phyloP scores from a whole-genome alignment of 2,329 filamentous ascomycete genomes.

The Xylaria sp. region DNA sequence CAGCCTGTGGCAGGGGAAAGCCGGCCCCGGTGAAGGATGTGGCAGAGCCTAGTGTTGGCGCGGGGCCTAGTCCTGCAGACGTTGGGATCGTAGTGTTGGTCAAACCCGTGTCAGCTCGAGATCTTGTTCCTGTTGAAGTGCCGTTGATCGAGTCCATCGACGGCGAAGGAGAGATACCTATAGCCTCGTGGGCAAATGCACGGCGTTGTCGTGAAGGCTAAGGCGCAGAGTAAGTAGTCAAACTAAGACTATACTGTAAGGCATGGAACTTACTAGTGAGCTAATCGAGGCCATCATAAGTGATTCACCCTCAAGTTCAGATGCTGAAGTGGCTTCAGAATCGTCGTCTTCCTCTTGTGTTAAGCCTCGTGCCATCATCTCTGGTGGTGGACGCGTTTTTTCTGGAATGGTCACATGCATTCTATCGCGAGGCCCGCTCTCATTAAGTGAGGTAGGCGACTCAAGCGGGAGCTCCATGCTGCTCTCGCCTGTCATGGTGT shows the following conservation, averaged over 20 bases:
- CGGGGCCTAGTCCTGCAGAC: conserved; percentile 49
- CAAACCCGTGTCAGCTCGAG: conserved; percentile 63
- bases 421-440: conserved; percentile 87
- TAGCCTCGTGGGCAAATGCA: conserved; percentile 71
- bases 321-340: conserved; percentile 84
- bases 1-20: conserved; percentile 67
- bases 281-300: conserved; percentile 75
- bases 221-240: conserved; percentile 39
- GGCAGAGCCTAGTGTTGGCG: conserved; percentile 66
- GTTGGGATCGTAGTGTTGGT: conserved; percentile 59
- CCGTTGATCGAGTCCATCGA: conserved; percentile 92
- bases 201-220: conserved; percentile 70
- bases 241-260: conserved; percentile 13
- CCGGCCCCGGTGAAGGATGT: conserved; percentile 71
- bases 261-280: conserved; percentile 69
- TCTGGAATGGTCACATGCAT: conserved; percentile 91
- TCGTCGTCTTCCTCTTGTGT: conserved; percentile 90
- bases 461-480: conserved; percentile 95
- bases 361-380: conserved; percentile 87
- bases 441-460: conserved; percentile 81
- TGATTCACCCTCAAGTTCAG: conserved; percentile 83
- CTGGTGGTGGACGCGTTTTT: conserved; percentile 87
- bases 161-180: conserved; percentile 78
- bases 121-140: conserved; percentile 68
- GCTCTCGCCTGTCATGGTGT: conserved; percentile 94